Base-by-base conservation (phyloP, 2,329 filamentous ascomycete genomes). In the Blastomyces parvus region DNA sequence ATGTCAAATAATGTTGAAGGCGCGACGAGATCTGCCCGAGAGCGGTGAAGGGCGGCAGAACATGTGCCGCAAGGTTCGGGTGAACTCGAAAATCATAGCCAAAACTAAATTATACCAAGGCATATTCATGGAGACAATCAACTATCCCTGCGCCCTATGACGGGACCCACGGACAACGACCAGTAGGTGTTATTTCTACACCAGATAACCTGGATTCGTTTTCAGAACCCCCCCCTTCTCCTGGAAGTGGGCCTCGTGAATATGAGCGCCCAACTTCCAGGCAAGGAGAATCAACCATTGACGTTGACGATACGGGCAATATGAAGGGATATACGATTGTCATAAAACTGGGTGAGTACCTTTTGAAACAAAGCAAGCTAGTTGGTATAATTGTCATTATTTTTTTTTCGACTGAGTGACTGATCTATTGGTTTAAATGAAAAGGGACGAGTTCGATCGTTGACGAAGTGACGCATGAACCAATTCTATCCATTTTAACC, bases 401-500 rank as follows among this genome's bases (percentile, higher is more conserved):
- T 44, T 17, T 46, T 44, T 17, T 48, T 48, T 60, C 52, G 17
- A 7, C 44, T n/a, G 14, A 46, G 19, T 22, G 65, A 67, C 58
- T 61, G 59, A 33, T 63, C 64, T 65, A 70, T n/a, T 46, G 17
- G 6, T 30, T 52, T 19, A 55, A 64, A 72, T 50, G 59, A 64
- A 65, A 69, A 99, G 94, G 94, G 70, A 97, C 94, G 57, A 97
- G 91, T 76, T 97, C 94, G n/a, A 97, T 99, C 69, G 92, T 99
- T 67, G 91, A 97, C 78, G 94, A 99, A 75, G 89, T 87, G 73
- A 96, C 90, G 27, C 94, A 96, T 78, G 90, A 97, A 73, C 94
- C 94, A 3, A 84, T 97, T 44, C 83, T 99, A 48, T 94, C 92
- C 4, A 96, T 91, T 69, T 81, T 99, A 63, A 92, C 89, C 65